A percentile compares a stretch with the other conserved stretches of the same genome.
These are phyloP conservation scores for Pinus albicaulis DNA, from an alignment of 75 land plant genomes.

Conservation along the genomic window DNA sequence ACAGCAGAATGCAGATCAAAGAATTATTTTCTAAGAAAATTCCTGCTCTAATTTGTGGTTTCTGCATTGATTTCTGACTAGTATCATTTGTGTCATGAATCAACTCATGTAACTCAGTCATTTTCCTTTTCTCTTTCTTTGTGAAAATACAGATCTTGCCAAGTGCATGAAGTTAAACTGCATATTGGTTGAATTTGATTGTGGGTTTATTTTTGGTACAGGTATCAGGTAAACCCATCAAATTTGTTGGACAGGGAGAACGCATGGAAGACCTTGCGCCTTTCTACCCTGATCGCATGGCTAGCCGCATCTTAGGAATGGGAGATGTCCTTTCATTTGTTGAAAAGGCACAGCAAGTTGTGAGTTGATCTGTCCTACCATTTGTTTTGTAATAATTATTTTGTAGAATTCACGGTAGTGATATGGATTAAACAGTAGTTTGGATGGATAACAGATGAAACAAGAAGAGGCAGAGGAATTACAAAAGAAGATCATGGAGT, in stretches of 20 bases:
- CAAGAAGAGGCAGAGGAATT: constrained; percentile 97
- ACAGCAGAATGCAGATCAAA: not conserved
- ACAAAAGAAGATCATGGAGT: constrained; percentile 96
- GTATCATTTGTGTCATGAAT: not conserved
- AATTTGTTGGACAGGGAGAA: constrained; percentile 98
- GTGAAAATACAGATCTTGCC: not conserved
- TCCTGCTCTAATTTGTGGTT: not conserved
- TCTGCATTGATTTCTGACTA: not conserved
- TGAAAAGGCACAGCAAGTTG: constrained; percentile 99
- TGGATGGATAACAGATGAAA: constrained; percentile 60
- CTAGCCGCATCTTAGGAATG: constrained; percentile 96
- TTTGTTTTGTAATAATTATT: not conserved
- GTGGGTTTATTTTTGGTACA: constrained; percentile 14
- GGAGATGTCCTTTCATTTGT: constrained; percentile 99
- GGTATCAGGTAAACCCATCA: constrained; percentile 99
- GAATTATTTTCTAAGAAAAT: not conserved
- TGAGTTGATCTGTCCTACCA: constrained; percentile 35
- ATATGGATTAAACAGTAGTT: not conserved
- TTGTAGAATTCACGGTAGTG: not conserved
- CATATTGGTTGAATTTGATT: not conserved
- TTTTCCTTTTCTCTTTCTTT: not conserved
- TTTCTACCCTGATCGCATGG: constrained; percentile 99
- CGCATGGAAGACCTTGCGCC: constrained; percentile 96
- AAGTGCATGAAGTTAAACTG: not conserved
- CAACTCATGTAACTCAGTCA: not conserved